Evolutionary conservation across 495 filamentous ascomycete genomes (phyloP), one percentile per base, ranked within the genome.

Genomic region (Chaetomium tenue): DNA sequence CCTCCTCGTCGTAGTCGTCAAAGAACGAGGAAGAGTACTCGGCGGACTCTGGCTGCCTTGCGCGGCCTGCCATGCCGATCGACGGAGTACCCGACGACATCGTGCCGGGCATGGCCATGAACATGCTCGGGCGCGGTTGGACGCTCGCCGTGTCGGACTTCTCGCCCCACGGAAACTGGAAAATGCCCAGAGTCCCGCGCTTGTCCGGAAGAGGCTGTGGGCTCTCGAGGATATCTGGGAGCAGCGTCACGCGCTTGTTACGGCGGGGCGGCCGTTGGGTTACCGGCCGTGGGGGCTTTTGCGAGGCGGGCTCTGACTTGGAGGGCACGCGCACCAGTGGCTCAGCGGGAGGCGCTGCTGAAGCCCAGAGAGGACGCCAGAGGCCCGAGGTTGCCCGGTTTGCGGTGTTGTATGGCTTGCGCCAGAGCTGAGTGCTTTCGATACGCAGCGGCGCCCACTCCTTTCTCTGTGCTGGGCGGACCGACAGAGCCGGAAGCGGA

Each of bases 111-210:
- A 82, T 79, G 37, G 76, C 75, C 74, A 72, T 76, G 65, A 61
- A 72, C 66, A 70, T 70, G 63, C 58, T 67, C 23, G 70, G 63
- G 18, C 66, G 73, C 51, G 72, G 67, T 44, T 76, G 76, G n/a
- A 81, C 65, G 18, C 70, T 73, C 2, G 79, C 78, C 40, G 78
- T 76, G 63, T 86, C 82, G 28, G 83, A 84, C 66, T 70, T 79
- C 63, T 84, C 82, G 23, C 83, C 83, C 81, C 81, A 86, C 0
- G 83, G 80, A 63, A 84, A 84, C 65, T 85, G 81, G 70, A 84
- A 86, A 58, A 86, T 80, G 5, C 82, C 83, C 11, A 86, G 72
- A 6, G 78, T 83, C 37, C 78, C 82, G 15, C 77, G 72, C 64
- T 80, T 81, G 54, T 82, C 70, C 16, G 82, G 82, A 13, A 85